These are phyloP conservation scores for Candida golubevii DNA, from an alignment of 805 yeast genomes.

Conservation along the genomic window DNA sequence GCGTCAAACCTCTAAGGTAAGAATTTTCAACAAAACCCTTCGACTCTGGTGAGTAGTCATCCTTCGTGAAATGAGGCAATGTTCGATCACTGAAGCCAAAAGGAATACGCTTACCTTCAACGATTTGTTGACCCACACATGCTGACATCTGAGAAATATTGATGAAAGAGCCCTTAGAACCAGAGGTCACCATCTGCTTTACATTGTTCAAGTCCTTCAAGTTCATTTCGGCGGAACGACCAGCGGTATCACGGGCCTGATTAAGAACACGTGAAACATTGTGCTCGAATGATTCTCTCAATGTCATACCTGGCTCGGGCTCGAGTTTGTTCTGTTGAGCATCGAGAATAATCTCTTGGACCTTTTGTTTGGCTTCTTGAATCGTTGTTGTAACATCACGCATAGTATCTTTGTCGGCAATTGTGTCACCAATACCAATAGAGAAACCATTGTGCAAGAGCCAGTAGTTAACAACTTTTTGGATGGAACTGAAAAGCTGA, in stretches of 20 bases:
- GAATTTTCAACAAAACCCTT: constrained; percentile 97
- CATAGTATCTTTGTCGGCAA: constrained; percentile 97
- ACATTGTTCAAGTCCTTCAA: constrained; percentile 93
- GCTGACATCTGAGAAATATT: constrained; percentile 99
- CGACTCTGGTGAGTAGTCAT: constrained; percentile 97
- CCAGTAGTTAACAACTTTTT: constrained; percentile 96
- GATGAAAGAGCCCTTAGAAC: constrained; percentile 98
- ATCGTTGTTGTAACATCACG: constrained; percentile 88
- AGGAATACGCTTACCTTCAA: constrained; percentile 98
- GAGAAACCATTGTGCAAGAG: constrained; percentile 94
- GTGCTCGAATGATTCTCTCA: constrained; percentile 97
- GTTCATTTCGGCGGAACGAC: constrained; percentile 96
- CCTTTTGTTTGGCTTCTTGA: constrained; percentile 88
- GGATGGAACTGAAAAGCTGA: constrained; percentile 83
- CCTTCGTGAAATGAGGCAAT: constrained; percentile 96
- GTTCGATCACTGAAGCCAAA: constrained; percentile 96
- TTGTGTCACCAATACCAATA: constrained; percentile 99
- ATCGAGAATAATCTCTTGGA: constrained; percentile 86
- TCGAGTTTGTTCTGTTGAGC: constrained; percentile 86
- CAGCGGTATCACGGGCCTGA: constrained; percentile 98
- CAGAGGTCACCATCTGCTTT: constrained; percentile 98
- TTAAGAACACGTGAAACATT: constrained; percentile 91
- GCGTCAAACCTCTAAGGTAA: constrained; percentile 87
- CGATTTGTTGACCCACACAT: constrained; percentile 99
- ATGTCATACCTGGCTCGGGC: constrained; percentile 99